phyloP scores from a whole-genome alignment of 306 rosid species.

The Lotus japonicus region DNA sequence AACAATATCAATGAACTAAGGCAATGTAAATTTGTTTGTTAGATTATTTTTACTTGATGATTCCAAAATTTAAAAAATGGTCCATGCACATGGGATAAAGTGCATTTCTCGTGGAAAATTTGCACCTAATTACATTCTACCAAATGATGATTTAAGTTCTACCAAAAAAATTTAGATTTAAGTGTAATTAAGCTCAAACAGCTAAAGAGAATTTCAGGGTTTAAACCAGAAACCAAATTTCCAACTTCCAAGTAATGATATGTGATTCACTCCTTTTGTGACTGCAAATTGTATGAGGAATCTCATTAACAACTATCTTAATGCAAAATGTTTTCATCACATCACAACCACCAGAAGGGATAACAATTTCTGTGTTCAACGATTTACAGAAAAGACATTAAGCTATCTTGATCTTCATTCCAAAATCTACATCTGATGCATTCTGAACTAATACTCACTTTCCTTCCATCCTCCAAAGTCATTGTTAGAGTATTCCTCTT shows the following conservation, averaged over 20 bases:
- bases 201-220: not conserved
- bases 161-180: too few relatives aligned
- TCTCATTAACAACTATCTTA: not conserved
- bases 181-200: not conserved
- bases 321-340: constrained; percentile 7
- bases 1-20: too few relatives aligned
- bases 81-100: too few relatives aligned
- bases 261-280: not conserved
- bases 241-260: not conserved
- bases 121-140: too few relatives aligned
- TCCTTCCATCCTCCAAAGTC: constrained; percentile 73
- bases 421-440: constrained; percentile 14
- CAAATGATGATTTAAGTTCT: too few relatives aligned
- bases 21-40: too few relatives aligned
- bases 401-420: constrained; percentile 5
- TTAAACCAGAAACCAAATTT: not conserved
- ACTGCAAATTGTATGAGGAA: constrained; percentile 1
- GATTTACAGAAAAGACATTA: not conserved
- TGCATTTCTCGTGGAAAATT: too few relatives aligned
- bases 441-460: constrained; percentile 29
- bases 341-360: not conserved
- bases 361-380: constrained; percentile 3
- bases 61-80: too few relatives aligned
- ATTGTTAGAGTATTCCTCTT: constrained; percentile 15
- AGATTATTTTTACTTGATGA: too few relatives aligned